Evolutionary conservation across 768 basidiomycete genomes (phyloP).

Genomic region (Leucosporidium scottii): DNA sequence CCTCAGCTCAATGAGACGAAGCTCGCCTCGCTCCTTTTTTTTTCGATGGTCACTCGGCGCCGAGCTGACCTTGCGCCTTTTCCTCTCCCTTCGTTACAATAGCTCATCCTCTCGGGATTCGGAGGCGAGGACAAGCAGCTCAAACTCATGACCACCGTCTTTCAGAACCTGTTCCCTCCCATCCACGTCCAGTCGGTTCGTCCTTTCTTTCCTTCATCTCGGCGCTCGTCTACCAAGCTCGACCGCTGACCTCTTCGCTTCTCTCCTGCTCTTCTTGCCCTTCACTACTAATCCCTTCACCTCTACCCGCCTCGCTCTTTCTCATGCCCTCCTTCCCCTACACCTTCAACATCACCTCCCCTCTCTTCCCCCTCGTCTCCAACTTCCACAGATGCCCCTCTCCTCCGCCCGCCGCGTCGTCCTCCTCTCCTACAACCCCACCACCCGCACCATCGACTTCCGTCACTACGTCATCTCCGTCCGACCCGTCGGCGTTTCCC

Average conservation of each 20-base stretch:
- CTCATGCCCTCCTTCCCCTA: no score
- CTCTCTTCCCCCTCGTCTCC: not conserved
- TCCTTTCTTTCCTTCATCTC: not conserved
- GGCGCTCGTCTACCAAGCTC: not conserved
- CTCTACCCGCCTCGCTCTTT: not conserved
- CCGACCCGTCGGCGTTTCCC: constrained; percentile 87
- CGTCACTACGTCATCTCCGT: constrained; percentile 94
- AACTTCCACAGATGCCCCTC: constrained; percentile 57
- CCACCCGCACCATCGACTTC: constrained; percentile 77
- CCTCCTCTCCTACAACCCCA: constrained; percentile 81
- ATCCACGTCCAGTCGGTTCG: constrained; percentile 52
- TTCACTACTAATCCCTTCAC: not conserved
- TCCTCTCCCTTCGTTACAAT: not conserved
- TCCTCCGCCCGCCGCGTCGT: constrained; percentile 90
- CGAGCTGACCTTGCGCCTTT: not conserved
- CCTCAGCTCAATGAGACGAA: no score
- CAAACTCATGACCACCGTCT: constrained; percentile 85
- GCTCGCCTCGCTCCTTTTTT: not conserved
- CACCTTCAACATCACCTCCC: no score
- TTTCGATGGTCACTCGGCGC: not conserved
- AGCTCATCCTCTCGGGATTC: constrained; percentile 84
- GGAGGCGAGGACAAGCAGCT: constrained; percentile 74
- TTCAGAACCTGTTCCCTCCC: constrained; percentile 92
- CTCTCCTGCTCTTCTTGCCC: no score
- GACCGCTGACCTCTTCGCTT: not conserved